Percentiles rank a stretch among this genome's conserved stretches.
Conservation (phyloP, 2,329 filamentous ascomycete genomes). For the Alternaria arborescens region DNA sequence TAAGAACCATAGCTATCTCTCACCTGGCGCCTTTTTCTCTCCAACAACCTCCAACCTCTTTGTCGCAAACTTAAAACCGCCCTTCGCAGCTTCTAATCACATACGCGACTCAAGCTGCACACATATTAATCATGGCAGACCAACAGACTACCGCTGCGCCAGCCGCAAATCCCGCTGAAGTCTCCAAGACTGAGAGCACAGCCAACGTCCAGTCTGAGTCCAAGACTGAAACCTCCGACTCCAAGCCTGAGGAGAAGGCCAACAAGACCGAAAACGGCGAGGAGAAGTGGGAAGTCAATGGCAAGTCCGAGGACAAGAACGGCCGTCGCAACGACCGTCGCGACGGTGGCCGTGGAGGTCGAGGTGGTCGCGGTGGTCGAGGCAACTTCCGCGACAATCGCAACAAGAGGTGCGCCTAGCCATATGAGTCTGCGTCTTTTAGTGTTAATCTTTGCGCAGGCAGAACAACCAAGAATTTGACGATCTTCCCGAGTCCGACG, state of each 20-base stretch:
- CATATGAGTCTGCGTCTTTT: no score
- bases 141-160: constrained; percentile 26
- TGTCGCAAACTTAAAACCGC: not conserved
- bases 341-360: constrained; percentile 18
- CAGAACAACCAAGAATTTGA: constrained; percentile 46
- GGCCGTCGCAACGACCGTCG: constrained; percentile 22
- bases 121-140: constrained; percentile 34
- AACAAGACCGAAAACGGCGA: constrained; percentile 21
- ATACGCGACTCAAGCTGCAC: constrained; percentile 19
- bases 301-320: constrained; percentile 24
- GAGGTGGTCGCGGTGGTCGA: constrained; percentile 26
- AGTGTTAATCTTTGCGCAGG: constrained; percentile 23
- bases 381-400: constrained; percentile 30
- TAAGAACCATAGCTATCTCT: constrained; percentile 17
- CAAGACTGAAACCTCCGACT: constrained; percentile 20
- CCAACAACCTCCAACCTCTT: constrained; percentile 3
- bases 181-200: constrained; percentile 22
- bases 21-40: constrained; percentile 11
- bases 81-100: constrained; percentile 3
- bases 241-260: constrained; percentile 7
- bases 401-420: constrained; percentile 24
- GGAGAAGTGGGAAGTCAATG: constrained; percentile 30
- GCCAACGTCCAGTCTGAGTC: constrained; percentile 20
- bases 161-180: constrained; percentile 31
- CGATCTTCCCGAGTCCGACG: constrained; percentile 73